Conservation (phyloP, 345 rosid species). For the Pistacia atlantica region DNA sequence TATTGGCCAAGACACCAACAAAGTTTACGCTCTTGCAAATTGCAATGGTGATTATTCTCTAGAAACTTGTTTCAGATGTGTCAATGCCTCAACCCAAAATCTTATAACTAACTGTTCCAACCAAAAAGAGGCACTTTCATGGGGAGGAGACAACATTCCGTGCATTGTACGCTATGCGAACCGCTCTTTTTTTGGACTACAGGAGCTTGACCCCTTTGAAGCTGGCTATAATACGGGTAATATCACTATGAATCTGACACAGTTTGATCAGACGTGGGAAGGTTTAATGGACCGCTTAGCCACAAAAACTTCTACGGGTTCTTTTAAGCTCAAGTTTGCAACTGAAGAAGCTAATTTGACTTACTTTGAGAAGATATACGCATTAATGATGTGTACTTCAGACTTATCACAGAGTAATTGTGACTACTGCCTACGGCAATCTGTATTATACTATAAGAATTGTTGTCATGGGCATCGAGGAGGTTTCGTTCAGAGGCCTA, state of each 20-base stretch:
- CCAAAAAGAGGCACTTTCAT: slow-evolving; percentile 36
- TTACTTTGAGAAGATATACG: slow-evolving; percentile 24
- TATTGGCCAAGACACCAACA: slow-evolving; percentile 22
- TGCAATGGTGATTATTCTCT: slow-evolving; percentile 38
- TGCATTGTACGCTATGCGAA: slow-evolving; percentile 47
- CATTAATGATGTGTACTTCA: slow-evolving; percentile 59
- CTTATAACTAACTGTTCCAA: slow-evolving; percentile 34
- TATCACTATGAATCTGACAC: slow-evolving; percentile 18
- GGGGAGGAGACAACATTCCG: too few relatives aligned
- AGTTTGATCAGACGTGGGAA: slow-evolving; percentile 35
- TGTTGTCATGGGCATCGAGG: slow-evolving; percentile 41
- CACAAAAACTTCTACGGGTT: slow-evolving; percentile 27
- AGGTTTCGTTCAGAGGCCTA: slow-evolving; percentile 41
- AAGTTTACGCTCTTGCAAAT: slow-evolving; percentile 30
- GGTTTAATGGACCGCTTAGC: slow-evolving; percentile 25
- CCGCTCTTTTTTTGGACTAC: slow-evolving; percentile 24
- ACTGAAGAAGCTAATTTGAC: slow-evolving; percentile 29
- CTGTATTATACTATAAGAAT: neutral
- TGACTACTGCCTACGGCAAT: slow-evolving; percentile 28
- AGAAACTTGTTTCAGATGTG: slow-evolving; percentile 30
- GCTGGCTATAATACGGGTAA: neutral
- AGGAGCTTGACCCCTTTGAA: slow-evolving; percentile 22
- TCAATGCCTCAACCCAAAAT: slow-evolving; percentile 15
- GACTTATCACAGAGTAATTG: slow-evolving; percentile 48
- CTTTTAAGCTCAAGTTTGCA: slow-evolving; percentile 37